Conservation (phyloP, 306 rosid genomes). For the Argentina anserina region DNA sequence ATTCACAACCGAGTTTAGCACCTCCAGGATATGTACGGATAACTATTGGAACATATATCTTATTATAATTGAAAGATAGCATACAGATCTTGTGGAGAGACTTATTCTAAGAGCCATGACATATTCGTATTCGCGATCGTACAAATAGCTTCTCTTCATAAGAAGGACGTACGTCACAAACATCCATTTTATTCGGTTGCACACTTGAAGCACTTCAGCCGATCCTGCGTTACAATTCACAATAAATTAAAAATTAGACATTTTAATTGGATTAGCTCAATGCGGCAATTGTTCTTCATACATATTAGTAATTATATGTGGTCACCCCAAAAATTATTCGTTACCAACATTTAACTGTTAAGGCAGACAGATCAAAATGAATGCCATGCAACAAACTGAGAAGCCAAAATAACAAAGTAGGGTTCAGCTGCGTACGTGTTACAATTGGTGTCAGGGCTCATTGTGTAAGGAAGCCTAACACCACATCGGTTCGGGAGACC, state of each 20-base stretch:
- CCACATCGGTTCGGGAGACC: constrained; percentile 41
- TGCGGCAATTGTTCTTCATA: neutral
- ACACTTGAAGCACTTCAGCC: neutral
- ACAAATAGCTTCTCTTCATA: neutral
- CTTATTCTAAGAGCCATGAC: neutral
- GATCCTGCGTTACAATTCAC: neutral
- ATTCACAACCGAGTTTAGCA: neutral
- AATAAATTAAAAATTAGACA: neutral
- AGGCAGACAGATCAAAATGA: too few species aligned
- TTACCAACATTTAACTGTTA: too few species aligned
- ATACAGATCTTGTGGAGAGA: neutral
- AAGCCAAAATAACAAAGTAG: too few species aligned
- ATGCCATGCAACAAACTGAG: too few species aligned
- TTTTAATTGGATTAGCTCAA: neutral
- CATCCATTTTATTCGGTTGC: neutral
- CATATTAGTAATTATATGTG: neutral
- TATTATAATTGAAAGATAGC: neutral
- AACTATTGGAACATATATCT: neutral
- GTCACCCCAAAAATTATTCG: neutral
- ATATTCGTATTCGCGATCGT: too few species aligned
- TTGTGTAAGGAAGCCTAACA: constrained; percentile 47
- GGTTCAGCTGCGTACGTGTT: constrained; percentile 6
- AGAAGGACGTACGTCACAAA: neutral
- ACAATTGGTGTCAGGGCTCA: constrained; percentile 53
- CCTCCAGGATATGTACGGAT: neutral